A percentile compares a stretch with the other conserved stretches of the same genome.
Evolutionary conservation across 164 flowering plant genomes (phyloP).

Genomic region (Dillenia suffruticosa): DNA sequence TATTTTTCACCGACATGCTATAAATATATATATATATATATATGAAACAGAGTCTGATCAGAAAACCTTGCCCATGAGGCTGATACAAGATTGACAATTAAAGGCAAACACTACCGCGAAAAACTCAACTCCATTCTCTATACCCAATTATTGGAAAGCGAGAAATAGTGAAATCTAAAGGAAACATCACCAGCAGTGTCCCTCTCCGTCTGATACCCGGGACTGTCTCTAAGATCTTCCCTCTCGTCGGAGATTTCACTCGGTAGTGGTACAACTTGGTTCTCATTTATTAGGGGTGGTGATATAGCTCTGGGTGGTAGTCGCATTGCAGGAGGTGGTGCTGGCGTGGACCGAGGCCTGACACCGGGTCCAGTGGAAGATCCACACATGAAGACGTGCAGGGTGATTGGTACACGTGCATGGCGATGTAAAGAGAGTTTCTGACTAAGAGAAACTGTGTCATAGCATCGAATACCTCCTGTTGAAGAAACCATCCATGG

Average conservation of each 20-base stretch:
- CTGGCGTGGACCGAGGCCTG: conserved; percentile 14
- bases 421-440: conserved; percentile 92
- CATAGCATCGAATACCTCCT: conserved; percentile 82
- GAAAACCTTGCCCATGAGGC: no score
- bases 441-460: conserved; percentile 90
- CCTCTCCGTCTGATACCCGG: conserved; percentile 27
- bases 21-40: no score
- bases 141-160: conserved; percentile 58
- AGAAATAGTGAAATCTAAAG: conserved; percentile 54
- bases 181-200: conserved; percentile 69
- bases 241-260: conserved; percentile 16
- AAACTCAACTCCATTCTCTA: conserved; percentile 3
- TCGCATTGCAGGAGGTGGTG: conserved; percentile 20
- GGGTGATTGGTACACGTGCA: conserved; percentile 57
- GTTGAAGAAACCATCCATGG: conserved; percentile 94
- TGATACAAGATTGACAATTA: no score
- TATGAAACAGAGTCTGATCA: no score
- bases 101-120: no score
- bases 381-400: conserved; percentile 78
- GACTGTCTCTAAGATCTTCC: conserved; percentile 4
- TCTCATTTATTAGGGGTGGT: conserved; percentile 24
- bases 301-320: conserved; percentile 26
- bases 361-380: conserved; percentile 16
- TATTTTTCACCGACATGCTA: no score
- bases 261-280: conserved; percentile 35